Evolutionary conservation across 805 yeast species (phyloP).

Genomic region (Spathaspora passalidarum): DNA sequence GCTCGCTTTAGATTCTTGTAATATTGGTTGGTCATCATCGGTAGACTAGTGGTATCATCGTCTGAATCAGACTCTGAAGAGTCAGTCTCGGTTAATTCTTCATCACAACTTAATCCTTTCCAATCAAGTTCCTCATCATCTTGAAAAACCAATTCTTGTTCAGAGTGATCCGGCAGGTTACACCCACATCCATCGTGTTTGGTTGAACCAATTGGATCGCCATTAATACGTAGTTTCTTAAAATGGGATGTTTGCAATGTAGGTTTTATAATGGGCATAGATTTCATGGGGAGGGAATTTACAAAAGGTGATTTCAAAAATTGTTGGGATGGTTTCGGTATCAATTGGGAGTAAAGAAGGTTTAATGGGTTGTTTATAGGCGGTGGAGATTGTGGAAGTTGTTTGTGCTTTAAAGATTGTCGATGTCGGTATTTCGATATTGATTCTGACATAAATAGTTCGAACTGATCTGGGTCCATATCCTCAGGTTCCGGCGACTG

Average conservation of each 20-base stretch:
- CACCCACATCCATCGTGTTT: conserved; percentile 7
- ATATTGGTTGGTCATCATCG: conserved; percentile 18
- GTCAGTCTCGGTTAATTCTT: conserved; percentile 8
- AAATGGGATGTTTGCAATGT: conserved; percentile 35
- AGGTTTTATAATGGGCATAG: conserved; percentile 36
- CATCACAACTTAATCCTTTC: conserved; percentile 9
- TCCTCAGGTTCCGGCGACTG: neutral
- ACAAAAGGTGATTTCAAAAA: conserved; percentile 13
- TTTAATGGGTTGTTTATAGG: conserved; percentile 21
- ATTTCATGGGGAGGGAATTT: conserved; percentile 21
- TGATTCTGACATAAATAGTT: conserved; percentile 28
- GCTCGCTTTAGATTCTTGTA: conserved; percentile 15
- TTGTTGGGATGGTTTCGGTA: conserved; percentile 12
- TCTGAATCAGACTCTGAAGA: conserved; percentile 12
- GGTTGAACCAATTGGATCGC: conserved; percentile 30
- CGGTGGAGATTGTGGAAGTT: neutral
- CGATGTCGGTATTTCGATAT: conserved; percentile 31
- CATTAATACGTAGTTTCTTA: conserved; percentile 41
- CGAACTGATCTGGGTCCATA: conserved; percentile 27
- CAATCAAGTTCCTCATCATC: conserved; percentile 12
- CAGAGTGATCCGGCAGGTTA: neutral
- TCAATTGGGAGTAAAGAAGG: conserved; percentile 23
- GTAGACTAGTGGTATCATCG: conserved; percentile 6
- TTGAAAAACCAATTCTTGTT: conserved; percentile 13
- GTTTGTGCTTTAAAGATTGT: conserved; percentile 10